Evolutionary conservation across 306 rosid genomes (phyloP).

Genomic region (Gastrolobium bilobum): DNA sequence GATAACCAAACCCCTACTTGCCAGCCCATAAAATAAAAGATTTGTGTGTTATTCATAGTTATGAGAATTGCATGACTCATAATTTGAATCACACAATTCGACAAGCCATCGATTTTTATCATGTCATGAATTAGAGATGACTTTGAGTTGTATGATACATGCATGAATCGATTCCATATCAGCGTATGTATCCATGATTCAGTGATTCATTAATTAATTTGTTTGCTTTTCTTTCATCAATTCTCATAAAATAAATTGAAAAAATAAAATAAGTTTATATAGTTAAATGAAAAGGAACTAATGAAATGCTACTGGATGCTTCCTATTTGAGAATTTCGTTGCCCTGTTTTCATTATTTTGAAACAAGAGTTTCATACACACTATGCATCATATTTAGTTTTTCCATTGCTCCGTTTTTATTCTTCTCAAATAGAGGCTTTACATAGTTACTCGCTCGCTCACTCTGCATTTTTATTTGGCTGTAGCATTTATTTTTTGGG

Average conservation of each 20-base stretch:
- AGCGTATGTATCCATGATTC: no score
- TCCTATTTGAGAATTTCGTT: no score
- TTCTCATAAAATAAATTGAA: not conserved
- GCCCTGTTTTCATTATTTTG: no score
- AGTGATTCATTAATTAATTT: not conserved
- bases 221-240: slow-evolving; percentile 8
- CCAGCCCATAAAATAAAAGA: not conserved
- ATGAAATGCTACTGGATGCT: not conserved
- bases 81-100: no score
- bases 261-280: not conserved
- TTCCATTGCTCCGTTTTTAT: not conserved
- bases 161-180: no score
- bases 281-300: not conserved
- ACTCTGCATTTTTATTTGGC: no score
- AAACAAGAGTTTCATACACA: no score
- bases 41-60: not conserved
- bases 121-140: no score
- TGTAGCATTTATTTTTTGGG: not conserved
- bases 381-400: not conserved
- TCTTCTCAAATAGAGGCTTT: not conserved
- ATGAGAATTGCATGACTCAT: no score
- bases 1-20: not conserved
- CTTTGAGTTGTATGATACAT: no score
- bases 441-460: not conserved
- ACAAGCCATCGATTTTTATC: no score